A percentile compares a stretch with the other conserved stretches of the same genome.
Evolutionary conservation across 2,329 filamentous ascomycete genomes (phyloP).

Genomic region (Phyllosticta capitalensis): DNA sequence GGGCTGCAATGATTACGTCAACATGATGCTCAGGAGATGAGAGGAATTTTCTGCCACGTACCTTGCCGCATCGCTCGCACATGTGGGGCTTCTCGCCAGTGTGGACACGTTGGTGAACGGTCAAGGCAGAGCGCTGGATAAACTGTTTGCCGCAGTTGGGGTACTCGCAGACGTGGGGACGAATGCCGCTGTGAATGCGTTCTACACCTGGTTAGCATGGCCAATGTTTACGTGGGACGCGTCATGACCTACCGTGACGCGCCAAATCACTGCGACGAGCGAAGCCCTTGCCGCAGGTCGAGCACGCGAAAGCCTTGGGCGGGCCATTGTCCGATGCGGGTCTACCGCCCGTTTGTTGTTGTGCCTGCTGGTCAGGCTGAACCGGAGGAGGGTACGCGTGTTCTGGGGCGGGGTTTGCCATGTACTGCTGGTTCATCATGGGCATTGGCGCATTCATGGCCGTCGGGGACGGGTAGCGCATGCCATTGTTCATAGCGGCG

Average conservation of each 20-base stretch:
- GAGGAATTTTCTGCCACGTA: conserved; percentile 34
- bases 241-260: conserved; percentile 66
- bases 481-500: conserved; percentile 40
- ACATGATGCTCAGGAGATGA: conserved; percentile 8
- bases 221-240: conserved; percentile 16
- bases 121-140: conserved; percentile 91
- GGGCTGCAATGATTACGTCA: conserved; percentile 46
- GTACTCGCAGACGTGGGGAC: conserved; percentile 87
- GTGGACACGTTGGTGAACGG: conserved; percentile 89
- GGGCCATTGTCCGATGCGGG: conserved; percentile 40
- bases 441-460: conserved; percentile 43
- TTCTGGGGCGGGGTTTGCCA: conserved; percentile 37
- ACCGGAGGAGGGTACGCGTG: conserved; percentile 35
- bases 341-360: conserved; percentile 31
- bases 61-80: conserved; percentile 95
- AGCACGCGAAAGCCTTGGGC: conserved; percentile 77
- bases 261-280: conserved; percentile 88
- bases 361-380: conserved; percentile 22
- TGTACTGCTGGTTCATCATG: conserved; percentile 47
- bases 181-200: conserved; percentile 84
- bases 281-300: conserved; percentile 83
- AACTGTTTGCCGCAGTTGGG: conserved; percentile 89
- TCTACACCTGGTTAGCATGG: conserved; percentile 44
- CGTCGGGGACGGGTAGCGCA: conserved; percentile 45
- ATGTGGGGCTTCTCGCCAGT: conserved; percentile 98